Conservation (phyloP, 108 stramenopile genomes). For the Cyclotella distinguenda region DNA sequence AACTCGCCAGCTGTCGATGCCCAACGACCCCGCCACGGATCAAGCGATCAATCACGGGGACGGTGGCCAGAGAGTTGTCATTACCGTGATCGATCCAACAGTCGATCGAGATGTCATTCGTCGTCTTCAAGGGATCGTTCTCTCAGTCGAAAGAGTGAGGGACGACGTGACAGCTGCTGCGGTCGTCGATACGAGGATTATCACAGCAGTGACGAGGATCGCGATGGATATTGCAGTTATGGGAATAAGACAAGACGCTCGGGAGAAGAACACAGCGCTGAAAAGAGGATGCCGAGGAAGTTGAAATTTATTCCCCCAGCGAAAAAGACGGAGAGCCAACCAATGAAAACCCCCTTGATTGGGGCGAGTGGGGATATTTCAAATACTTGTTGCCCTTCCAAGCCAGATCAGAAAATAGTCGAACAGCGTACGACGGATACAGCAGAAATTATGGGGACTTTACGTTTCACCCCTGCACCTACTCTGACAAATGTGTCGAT, state of each 20-base stretch:
- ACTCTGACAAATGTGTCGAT: no score
- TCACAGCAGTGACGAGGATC: neutral
- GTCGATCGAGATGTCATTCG: neutral
- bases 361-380: neutral
- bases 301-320: constrained; percentile 1
- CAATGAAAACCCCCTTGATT: no score
- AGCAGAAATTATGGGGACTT: no score
- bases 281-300: neutral
- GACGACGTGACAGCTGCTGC: neutral
- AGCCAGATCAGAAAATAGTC: no score
- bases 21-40: no score
- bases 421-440: no score
- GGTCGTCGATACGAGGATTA: neutral
- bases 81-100: no score
- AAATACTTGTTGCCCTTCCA: neutral
- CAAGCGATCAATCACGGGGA: no score
- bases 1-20: neutral
- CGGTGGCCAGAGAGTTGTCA: no score
- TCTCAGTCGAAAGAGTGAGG: neutral
- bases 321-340: neutral
- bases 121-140: no score
- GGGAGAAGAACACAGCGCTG: neutral
- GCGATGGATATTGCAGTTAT: neutral
- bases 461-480: no score
- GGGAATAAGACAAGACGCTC: constrained; percentile 1